Conservation (phyloP, 208 protist genomes). For the Balamuthia mandrillaris region DNA sequence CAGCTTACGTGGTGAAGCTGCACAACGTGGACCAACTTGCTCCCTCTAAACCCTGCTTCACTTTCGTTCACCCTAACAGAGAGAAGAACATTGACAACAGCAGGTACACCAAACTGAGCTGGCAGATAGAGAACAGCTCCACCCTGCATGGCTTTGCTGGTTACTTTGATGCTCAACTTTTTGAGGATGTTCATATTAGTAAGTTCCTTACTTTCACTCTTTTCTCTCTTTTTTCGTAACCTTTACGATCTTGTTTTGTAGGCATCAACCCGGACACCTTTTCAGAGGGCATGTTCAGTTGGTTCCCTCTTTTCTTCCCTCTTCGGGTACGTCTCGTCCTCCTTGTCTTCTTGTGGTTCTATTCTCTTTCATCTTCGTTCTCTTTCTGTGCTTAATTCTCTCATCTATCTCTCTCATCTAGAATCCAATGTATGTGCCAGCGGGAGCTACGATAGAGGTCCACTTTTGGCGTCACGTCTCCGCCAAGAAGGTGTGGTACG, state of each 20-base stretch:
- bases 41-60: constrained; percentile 66
- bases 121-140: constrained; percentile 11
- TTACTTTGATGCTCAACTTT: constrained; percentile 82
- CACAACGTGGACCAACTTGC: constrained; percentile 58
- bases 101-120: constrained; percentile 43
- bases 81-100: constrained; percentile 56
- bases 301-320: constrained; percentile 72
- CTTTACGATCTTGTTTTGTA: too few species aligned
- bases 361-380: not conserved
- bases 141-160: constrained; percentile 81
- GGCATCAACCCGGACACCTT: constrained; percentile 69
- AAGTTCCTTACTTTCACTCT: not conserved
- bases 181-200: constrained; percentile 74
- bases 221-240: too few species aligned
- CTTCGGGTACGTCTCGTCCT: not conserved
- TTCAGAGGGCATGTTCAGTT: constrained; percentile 81
- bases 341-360: not conserved
- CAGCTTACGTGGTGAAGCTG: constrained; percentile 83
- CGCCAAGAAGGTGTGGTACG: constrained; percentile 80
- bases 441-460: constrained; percentile 48
- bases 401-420: too few species aligned
- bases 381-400: not conserved
- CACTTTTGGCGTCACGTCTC: constrained; percentile 47
- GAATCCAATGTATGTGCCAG: constrained; percentile 60
- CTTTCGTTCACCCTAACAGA: constrained; percentile 77